Conservation (phyloP, 1,139 yeast genomes). For the Sugiyamaella grinbergsii region DNA sequence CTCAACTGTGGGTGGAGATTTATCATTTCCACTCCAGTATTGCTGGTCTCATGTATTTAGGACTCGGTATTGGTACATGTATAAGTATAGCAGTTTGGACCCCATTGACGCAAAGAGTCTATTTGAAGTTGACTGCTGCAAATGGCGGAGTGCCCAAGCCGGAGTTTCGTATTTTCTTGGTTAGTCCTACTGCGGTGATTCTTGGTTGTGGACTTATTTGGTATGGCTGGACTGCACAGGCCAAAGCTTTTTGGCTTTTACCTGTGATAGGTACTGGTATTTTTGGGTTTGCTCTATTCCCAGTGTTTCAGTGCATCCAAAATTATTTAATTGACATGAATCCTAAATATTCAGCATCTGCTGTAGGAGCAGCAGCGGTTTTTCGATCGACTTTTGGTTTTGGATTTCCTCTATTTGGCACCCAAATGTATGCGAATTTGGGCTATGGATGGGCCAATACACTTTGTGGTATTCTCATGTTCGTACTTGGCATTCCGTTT, state of each 20-base stretch:
- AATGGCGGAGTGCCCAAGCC: conserved; percentile 60
- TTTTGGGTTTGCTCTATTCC: conserved; percentile 59
- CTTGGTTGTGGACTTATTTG: conserved; percentile 58
- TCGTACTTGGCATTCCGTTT: conserved; percentile 63
- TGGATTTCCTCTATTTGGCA: conserved; percentile 47
- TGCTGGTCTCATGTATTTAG: conserved; percentile 59
- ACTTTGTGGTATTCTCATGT: conserved; percentile 56
- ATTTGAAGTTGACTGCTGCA: conserved; percentile 42
- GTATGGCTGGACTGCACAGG: conserved; percentile 67
- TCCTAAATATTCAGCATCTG: conserved; percentile 61
- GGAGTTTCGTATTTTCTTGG: conserved; percentile 54
- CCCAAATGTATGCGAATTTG: conserved; percentile 39
- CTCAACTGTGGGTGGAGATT: conserved; percentile 50
- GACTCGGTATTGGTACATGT: conserved; percentile 56
- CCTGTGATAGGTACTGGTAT: conserved; percentile 58
- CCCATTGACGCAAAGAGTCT: conserved; percentile 46
- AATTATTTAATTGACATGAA: conserved; percentile 66
- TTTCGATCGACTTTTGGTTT: conserved; percentile 62
- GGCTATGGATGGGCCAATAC: conserved; percentile 73
- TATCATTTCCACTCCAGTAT: conserved; percentile 55
- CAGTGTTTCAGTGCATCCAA: conserved; percentile 62
- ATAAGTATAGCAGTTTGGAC: conserved; percentile 53
- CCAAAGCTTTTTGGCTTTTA: conserved; percentile 53
- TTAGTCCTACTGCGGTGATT: conserved; percentile 49
- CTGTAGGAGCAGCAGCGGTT: conserved; percentile 62